A percentile compares a stretch with the other conserved stretches of the same genome.
Evolutionary conservation across 257 asterid species (phyloP).

Genomic region (Jaltomata sinuosa): DNA sequence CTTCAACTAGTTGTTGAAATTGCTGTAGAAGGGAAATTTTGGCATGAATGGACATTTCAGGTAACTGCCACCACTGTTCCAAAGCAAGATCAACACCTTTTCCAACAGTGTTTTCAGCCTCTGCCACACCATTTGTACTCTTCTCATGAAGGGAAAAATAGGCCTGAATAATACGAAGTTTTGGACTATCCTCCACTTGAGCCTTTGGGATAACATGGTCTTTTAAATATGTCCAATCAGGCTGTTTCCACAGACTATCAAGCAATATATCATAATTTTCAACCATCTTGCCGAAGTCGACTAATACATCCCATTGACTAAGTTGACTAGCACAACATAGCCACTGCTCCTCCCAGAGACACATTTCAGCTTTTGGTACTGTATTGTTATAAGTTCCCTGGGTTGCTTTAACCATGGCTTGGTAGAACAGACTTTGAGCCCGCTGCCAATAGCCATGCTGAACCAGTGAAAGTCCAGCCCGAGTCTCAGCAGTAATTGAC

Average conservation of each 20-base stretch:
- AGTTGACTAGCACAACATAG: slow-evolving; percentile 88
- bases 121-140: slow-evolving; percentile 78
- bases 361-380: slow-evolving; percentile 99
- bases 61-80: slow-evolving; percentile 99
- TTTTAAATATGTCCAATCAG: slow-evolving; percentile 89
- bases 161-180: slow-evolving; percentile 88
- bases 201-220: slow-evolving; percentile 96
- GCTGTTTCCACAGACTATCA: slow-evolving; percentile 98
- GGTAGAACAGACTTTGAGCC: slow-evolving; percentile 94
- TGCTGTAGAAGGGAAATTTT: slow-evolving; percentile 95
- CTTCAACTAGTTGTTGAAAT: slow-evolving; percentile 97
- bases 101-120: slow-evolving; percentile 85
- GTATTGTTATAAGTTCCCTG: slow-evolving; percentile 96
- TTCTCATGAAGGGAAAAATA: slow-evolving; percentile 98
- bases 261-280: slow-evolving; percentile 93
- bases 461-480: slow-evolving; percentile 94
- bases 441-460: slow-evolving; percentile 99
- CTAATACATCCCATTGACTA: slow-evolving; percentile 96
- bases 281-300: slow-evolving; percentile 85
- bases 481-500: slow-evolving; percentile 84
- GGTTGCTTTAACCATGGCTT: slow-evolving; percentile 98
- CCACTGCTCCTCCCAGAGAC: slow-evolving; percentile 99
- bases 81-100: slow-evolving; percentile 97
- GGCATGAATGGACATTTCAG: slow-evolving; percentile 96
- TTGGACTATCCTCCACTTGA: slow-evolving; percentile 95